Evolutionary conservation across 305 asterid species (phyloP).

Genomic region (Caryopteris hybrid): DNA sequence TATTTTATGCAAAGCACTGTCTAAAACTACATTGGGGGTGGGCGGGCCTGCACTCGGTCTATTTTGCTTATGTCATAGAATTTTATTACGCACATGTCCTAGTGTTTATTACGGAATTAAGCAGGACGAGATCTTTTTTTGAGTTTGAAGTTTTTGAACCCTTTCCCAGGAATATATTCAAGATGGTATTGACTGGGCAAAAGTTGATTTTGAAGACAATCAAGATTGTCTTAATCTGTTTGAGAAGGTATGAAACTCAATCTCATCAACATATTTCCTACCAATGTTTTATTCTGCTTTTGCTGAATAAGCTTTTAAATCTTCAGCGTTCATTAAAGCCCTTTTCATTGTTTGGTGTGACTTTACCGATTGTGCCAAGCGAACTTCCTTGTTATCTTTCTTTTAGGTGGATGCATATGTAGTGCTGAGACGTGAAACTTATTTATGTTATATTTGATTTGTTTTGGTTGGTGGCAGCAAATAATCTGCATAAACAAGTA

Average conservation of each 20-base stretch:
- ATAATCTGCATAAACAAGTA: no score
- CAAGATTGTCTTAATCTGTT: slow-evolving; percentile 92
- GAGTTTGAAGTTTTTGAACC: slow-evolving; percentile 4
- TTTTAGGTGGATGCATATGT: background rate
- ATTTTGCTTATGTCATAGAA: background rate
- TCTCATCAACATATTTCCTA: background rate
- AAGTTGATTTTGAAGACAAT: slow-evolving; percentile 94
- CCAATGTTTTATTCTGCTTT: background rate
- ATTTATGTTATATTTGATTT: background rate
- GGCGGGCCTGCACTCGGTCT: background rate
- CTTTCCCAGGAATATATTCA: slow-evolving; percentile 80
- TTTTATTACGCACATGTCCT: no score
- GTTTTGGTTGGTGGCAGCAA: background rate
- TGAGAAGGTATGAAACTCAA: slow-evolving; percentile 63
- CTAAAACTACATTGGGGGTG: background rate
- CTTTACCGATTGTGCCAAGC: background rate
- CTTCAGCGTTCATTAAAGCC: background rate
- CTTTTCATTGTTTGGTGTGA: background rate
- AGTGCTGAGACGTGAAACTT: background rate
- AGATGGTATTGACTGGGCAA: slow-evolving; percentile 97
- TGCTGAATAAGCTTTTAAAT: slow-evolving; percentile 1
- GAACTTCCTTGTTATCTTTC: background rate
- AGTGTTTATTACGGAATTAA: background rate
- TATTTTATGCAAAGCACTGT: background rate
- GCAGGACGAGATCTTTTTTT: background rate